Conservation (phyloP, 495 filamentous ascomycete genomes). For the Tuber microsphaerosporum region DNA sequence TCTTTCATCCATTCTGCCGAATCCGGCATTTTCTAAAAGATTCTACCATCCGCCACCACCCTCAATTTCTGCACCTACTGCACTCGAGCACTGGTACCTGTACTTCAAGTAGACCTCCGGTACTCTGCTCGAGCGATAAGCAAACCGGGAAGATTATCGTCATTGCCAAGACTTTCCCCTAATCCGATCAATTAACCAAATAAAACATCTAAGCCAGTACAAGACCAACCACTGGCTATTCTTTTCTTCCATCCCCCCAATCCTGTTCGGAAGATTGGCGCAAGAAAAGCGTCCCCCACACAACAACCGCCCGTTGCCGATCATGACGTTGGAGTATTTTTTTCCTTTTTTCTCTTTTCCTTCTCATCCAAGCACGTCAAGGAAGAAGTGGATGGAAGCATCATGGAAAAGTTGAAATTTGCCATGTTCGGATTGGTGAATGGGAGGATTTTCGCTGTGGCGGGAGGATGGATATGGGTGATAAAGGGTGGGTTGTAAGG, state of each 20-base stretch:
- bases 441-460: background rate
- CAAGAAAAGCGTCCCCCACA: background rate
- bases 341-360: background rate
- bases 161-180: background rate
- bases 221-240: background rate
- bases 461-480: background rate
- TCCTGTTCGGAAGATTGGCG: background rate
- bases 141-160: background rate
- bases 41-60: background rate
- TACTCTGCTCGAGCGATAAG: background rate
- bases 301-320: background rate
- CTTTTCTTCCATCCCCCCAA: background rate
- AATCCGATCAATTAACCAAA: background rate
- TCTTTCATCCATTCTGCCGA: background rate
- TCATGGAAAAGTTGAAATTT: background rate
- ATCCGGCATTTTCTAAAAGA: background rate
- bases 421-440: background rate
- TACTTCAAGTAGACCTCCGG: no score
- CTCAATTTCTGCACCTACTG: background rate
- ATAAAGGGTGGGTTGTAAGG: background rate
- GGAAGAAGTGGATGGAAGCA: background rate
- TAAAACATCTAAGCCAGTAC: background rate
- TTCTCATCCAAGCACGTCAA: background rate
- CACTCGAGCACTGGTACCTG: no score
- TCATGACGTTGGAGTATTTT: background rate